Conservation (phyloP, 495 filamentous ascomycete genomes). For the Aspergillus hancockii region DNA sequence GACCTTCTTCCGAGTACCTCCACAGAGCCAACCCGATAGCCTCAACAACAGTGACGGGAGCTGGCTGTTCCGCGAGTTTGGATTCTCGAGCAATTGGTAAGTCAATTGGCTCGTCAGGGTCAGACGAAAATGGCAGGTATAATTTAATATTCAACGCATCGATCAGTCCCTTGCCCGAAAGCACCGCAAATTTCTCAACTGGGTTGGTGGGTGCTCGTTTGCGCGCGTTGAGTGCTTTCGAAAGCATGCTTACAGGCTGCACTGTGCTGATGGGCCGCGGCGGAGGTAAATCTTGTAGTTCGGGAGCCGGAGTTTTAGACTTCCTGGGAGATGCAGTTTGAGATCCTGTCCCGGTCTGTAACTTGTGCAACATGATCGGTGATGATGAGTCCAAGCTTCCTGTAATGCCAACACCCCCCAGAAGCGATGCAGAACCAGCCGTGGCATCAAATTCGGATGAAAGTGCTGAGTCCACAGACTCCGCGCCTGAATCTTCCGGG, state of each 20-base stretch:
- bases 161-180: slow-evolving; percentile 81
- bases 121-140: slow-evolving; percentile 79
- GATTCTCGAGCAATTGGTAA: slow-evolving; percentile 76
- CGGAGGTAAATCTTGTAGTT: slow-evolving; percentile 78
- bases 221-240: slow-evolving; percentile 72
- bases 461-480: slow-evolving; percentile 62
- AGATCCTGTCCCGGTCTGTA: slow-evolving; percentile 39
- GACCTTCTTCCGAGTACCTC: slow-evolving; percentile 80
- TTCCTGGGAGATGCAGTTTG: slow-evolving; percentile 58
- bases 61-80: slow-evolving; percentile 64
- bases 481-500: slow-evolving; percentile 63
- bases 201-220: slow-evolving; percentile 78
- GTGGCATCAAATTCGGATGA: slow-evolving; percentile 71
- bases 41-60: slow-evolving; percentile 80
- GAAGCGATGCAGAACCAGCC: slow-evolving; percentile 59
- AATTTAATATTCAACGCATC: slow-evolving; percentile 84
- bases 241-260: slow-evolving; percentile 74
- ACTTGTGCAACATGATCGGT: slow-evolving; percentile 47
- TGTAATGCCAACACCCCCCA: slow-evolving; percentile 53
- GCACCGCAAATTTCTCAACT: slow-evolving; percentile 80
- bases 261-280: slow-evolving; percentile 86
- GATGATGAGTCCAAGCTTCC: slow-evolving; percentile 45
- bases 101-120: slow-evolving; percentile 70
- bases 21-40: slow-evolving; percentile 87
- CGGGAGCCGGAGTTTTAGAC: slow-evolving; percentile 56